These are phyloP conservation scores for Fistulinella cinereoalba DNA, from an alignment of 1,284 basidiomycete species.

Conservation along the genomic window DNA sequence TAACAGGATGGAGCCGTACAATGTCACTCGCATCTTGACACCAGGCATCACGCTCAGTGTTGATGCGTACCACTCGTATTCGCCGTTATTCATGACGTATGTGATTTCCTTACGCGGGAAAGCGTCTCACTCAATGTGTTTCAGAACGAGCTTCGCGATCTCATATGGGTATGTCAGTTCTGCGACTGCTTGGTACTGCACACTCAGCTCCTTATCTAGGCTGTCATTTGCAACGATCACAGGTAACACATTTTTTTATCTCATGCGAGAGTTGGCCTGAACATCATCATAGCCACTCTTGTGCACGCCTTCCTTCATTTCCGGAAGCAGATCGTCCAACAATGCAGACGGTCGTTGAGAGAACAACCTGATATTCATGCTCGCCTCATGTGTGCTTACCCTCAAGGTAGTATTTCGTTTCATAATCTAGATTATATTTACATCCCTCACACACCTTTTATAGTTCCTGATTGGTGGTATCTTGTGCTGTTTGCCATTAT, in stretches of 20 bases:
- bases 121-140: not conserved
- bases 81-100: slow-evolving; percentile 62
- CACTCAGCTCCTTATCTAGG: slow-evolving; percentile 11
- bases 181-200: not conserved
- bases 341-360: slow-evolving; percentile 45
- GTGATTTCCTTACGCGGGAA: slow-evolving; percentile 1
- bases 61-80: slow-evolving; percentile 60
- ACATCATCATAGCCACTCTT: slow-evolving; percentile 44
- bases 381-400: slow-evolving; percentile 64
- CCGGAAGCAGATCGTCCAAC: slow-evolving; percentile 55
- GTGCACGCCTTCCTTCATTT: slow-evolving; percentile 67
- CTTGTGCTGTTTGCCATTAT: slow-evolving; percentile 33
- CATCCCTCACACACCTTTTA: too few relatives aligned
- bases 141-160: slow-evolving; percentile 51
- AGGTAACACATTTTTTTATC: slow-evolving; percentile 14
- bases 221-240: slow-evolving; percentile 64
- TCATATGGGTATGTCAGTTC: slow-evolving; percentile 38
- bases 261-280: not conserved
- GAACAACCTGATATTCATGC: slow-evolving; percentile 72
- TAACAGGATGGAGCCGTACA: slow-evolving; percentile 52
- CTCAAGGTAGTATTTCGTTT: slow-evolving; percentile 34
- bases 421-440: too few relatives aligned
- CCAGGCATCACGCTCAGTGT: slow-evolving; percentile 48
- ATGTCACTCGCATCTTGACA: slow-evolving; percentile 56
- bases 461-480: slow-evolving; percentile 37